These are phyloP conservation scores for Bryoglossum gracile DNA, from an alignment of 495 filamentous ascomycete genomes.

Conservation along the genomic window DNA sequence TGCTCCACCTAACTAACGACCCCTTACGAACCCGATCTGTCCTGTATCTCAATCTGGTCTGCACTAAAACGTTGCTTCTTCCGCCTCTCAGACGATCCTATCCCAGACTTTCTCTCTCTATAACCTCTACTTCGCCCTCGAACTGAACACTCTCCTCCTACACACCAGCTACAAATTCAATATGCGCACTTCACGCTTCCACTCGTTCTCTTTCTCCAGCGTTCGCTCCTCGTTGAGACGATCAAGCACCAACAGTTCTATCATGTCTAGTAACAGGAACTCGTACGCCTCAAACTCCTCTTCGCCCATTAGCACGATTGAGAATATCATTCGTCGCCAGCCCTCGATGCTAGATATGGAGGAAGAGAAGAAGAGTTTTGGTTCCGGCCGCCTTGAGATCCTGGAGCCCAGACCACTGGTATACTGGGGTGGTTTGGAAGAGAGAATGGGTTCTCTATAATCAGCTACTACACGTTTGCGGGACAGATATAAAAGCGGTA, in stretches of 20 bases:
- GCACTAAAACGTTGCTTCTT: background rate
- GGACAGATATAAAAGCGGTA: background rate
- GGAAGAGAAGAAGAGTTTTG: constrained; percentile 40
- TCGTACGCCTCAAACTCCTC: constrained; percentile 36
- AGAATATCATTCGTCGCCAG: constrained; percentile 43
- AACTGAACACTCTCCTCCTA: background rate
- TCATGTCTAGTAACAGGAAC: constrained; percentile 27
- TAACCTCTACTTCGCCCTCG: background rate
- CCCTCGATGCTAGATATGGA: constrained; percentile 38
- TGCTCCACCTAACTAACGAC: no score
- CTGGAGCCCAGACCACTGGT: constrained; percentile 48
- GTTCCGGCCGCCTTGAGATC: constrained; percentile 38
- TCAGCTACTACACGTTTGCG: background rate
- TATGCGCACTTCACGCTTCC: constrained; percentile 36
- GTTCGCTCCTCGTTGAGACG: constrained; percentile 39
- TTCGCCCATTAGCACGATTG: constrained; percentile 35
- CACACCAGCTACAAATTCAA: constrained; percentile 15
- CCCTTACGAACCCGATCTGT: no score
- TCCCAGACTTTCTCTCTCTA: no score
- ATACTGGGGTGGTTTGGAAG: constrained; percentile 48
- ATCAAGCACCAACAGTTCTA: constrained; percentile 27
- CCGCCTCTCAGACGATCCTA: no score
- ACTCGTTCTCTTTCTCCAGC: constrained; percentile 41
- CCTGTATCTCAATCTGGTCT: no score
- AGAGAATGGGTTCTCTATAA: constrained; percentile 37